Percentiles rank a stretch among this genome's conserved stretches.
These are phyloP conservation scores for Chlorophyllum brunneum DNA, from an alignment of 768 basidiomycete species.

Conservation along the genomic window DNA sequence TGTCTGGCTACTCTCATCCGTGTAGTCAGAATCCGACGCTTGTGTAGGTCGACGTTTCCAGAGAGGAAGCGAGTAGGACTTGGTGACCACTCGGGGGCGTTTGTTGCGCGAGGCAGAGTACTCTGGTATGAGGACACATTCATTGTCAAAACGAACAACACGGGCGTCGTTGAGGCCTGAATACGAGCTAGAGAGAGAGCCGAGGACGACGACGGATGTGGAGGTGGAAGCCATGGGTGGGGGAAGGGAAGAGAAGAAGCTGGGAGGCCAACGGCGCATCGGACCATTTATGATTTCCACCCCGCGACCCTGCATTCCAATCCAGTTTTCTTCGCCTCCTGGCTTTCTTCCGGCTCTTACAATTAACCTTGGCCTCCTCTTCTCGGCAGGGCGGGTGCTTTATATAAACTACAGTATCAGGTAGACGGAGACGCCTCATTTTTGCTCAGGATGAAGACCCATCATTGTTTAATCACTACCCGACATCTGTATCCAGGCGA, in stretches of 20 bases:
- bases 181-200: no score
- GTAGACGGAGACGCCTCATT: background rate
- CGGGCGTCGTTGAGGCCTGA: constrained; percentile 19
- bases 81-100: constrained; percentile 52
- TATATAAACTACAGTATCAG: no score
- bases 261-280: constrained; percentile 3
- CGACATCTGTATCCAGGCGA: background rate
- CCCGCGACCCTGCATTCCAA: background rate
- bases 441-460: no score
- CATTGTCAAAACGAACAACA: constrained; percentile 65
- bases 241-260: background rate
- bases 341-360: background rate
- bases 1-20: constrained; percentile 13
- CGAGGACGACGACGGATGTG: no score
- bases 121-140: constrained; percentile 76
- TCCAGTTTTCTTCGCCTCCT: background rate
- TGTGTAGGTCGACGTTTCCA: constrained; percentile 32
- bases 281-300: constrained; percentile 10
- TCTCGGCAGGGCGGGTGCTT: no score
- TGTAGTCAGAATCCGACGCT: background rate
- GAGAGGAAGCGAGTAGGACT: constrained; percentile 64
- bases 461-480: no score
- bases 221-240: background rate
- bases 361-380: no score
- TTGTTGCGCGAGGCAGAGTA: constrained; percentile 28